A percentile compares a stretch with the other conserved stretches of the same genome.
These are phyloP conservation scores for Phoma sp. DNA, from an alignment of 2,329 filamentous ascomycete genomes.

Conservation along the genomic window DNA sequence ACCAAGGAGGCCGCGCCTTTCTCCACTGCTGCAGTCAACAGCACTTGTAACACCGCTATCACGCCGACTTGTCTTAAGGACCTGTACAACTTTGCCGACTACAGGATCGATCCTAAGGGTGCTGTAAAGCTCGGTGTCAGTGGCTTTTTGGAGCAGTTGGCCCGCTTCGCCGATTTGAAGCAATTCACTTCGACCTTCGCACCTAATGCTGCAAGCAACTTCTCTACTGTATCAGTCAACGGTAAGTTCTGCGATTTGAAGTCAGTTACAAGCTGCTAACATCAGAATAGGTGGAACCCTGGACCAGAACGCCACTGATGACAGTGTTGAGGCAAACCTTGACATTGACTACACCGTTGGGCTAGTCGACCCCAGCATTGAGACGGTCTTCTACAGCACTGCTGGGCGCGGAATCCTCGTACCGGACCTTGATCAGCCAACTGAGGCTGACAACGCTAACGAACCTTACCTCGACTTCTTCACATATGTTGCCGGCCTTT, in stretches of 20 bases:
- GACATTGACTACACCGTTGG: slow-evolving; percentile 58
- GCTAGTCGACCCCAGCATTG: slow-evolving; percentile 49
- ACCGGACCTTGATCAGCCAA: slow-evolving; percentile 56
- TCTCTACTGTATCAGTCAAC: slow-evolving; percentile 52
- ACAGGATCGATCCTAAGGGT: slow-evolving; percentile 48
- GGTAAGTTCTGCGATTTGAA: slow-evolving; percentile 36
- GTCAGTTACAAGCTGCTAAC: not conserved
- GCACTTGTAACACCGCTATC: slow-evolving; percentile 52
- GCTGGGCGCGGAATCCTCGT: slow-evolving; percentile 54
- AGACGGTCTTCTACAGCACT: slow-evolving; percentile 56
- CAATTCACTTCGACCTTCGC: slow-evolving; percentile 50
- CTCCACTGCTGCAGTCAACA: slow-evolving; percentile 33
- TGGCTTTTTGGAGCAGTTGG: slow-evolving; percentile 57
- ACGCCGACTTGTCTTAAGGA: slow-evolving; percentile 56
- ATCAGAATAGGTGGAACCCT: slow-evolving; percentile 33
- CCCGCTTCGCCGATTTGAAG: slow-evolving; percentile 54
- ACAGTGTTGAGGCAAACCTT: slow-evolving; percentile 58
- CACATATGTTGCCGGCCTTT: slow-evolving; percentile 41
- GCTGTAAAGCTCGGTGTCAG: slow-evolving; percentile 51
- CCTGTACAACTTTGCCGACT: slow-evolving; percentile 53
- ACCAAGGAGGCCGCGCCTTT: slow-evolving; percentile 34
- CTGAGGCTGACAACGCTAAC: slow-evolving; percentile 50
- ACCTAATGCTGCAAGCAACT: slow-evolving; percentile 53
- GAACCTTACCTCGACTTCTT: slow-evolving; percentile 55
- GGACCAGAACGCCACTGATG: slow-evolving; percentile 43